phyloP scores from a whole-genome alignment of 1,139 yeast genomes.

The Lodderomyces parapsilosis region DNA sequence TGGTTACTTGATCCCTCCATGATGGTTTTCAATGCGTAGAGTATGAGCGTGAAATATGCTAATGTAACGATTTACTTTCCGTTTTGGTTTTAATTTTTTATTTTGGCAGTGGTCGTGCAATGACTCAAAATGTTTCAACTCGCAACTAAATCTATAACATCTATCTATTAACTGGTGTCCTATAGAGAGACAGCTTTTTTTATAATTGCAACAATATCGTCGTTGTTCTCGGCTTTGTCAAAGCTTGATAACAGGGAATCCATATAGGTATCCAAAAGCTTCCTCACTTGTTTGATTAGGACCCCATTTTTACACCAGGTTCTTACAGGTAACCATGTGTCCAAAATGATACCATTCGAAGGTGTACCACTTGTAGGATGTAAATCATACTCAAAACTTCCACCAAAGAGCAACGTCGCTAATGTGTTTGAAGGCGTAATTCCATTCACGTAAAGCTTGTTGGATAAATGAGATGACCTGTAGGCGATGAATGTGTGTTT shows the following conservation, averaged over 20 bases:
- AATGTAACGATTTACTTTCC: not conserved
- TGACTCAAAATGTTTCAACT: not conserved
- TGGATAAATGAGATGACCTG: conserved; percentile 58
- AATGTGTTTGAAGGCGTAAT: conserved; percentile 76
- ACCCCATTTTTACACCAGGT: conserved; percentile 97
- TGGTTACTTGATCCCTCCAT: conserved; percentile 1
- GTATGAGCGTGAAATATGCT: too few relatives aligned
- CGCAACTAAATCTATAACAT: not conserved
- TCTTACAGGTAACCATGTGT: conserved; percentile 76
- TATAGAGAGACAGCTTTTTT: conserved; percentile 16
- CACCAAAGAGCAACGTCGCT: conserved; percentile 77
- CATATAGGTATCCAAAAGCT: conserved; percentile 64
- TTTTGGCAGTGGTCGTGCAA: not conserved
- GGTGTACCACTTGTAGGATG: conserved; percentile 35
- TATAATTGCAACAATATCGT: conserved; percentile 17
- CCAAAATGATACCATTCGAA: conserved; percentile 68
- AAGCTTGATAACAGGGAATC: conserved; percentile 43
- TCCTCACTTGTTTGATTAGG: conserved; percentile 65
- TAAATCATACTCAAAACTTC: conserved; percentile 70
- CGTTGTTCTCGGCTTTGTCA: conserved; percentile 19
- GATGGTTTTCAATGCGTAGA: too few relatives aligned
- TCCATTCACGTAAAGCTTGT: conserved; percentile 69
- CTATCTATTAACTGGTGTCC: too few relatives aligned
- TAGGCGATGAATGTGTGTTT: conserved; percentile 57
- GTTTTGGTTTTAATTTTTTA: not conserved